Percentiles rank a stretch among this genome's conserved stretches.
phyloP scores from a whole-genome alignment of 1,284 basidiomycete genomes.

The Sporisorium graminicola region DNA sequence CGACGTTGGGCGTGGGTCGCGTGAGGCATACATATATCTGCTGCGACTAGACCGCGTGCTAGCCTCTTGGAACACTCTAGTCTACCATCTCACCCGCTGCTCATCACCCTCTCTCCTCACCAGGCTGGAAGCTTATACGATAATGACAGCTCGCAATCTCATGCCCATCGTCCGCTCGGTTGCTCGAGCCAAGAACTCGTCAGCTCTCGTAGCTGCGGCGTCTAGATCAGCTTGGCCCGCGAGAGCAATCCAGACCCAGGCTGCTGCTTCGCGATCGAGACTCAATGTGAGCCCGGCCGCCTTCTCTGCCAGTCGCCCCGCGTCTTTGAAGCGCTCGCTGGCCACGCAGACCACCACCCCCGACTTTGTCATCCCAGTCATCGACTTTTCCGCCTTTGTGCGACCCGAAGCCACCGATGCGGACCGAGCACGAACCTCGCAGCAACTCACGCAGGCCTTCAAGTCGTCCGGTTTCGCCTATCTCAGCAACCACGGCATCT shows the following conservation, averaged over 20 bases:
- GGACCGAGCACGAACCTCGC: constrained; percentile 77
- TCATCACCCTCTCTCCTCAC: background rate
- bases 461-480: constrained; percentile 74
- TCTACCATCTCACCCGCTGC: constrained; percentile 1
- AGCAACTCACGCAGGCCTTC: constrained; percentile 80
- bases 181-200: background rate
- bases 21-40: background rate
- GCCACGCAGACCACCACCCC: constrained; percentile 22
- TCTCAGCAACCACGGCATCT: constrained; percentile 35
- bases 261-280: background rate
- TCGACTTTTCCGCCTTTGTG: constrained; percentile 79
- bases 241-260: constrained; percentile 4
- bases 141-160: constrained; percentile 3
- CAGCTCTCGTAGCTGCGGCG: background rate
- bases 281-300: background rate
- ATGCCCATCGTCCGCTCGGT: background rate
- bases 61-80: background rate
- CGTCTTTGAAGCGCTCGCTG: background rate
- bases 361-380: constrained; percentile 74
- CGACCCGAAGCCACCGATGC: constrained; percentile 71
- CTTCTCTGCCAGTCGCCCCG: background rate
- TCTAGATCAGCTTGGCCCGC: background rate
- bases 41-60: background rate
- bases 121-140: background rate
- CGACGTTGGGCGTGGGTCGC: background rate